Conservation (phyloP, 2,329 filamentous ascomycete genomes). For the Alternaria infectoria region DNA sequence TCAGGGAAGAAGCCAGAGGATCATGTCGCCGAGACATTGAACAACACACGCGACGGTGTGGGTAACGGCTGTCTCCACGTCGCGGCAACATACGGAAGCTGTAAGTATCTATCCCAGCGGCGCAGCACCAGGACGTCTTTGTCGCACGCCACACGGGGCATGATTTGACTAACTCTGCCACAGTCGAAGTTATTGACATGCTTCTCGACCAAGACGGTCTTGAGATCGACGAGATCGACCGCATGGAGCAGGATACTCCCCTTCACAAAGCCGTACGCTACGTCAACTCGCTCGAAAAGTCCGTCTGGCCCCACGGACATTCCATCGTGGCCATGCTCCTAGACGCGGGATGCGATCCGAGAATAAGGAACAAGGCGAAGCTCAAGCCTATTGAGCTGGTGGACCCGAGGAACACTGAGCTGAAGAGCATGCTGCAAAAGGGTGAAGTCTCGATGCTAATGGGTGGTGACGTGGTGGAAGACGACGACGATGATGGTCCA, state of each 20-base stretch:
- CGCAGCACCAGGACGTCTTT: background rate
- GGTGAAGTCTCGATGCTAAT: constrained; percentile 69
- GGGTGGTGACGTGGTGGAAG: constrained; percentile 56
- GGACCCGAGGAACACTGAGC: constrained; percentile 70
- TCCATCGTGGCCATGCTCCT: constrained; percentile 79
- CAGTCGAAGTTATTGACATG: constrained; percentile 80
- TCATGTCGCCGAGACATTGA: constrained; percentile 78
- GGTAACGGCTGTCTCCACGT: constrained; percentile 91
- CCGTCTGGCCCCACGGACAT: constrained; percentile 70
- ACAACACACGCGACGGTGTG: constrained; percentile 82
- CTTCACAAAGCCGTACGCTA: constrained; percentile 80
- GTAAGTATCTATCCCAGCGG: constrained; percentile 58
- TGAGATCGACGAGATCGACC: constrained; percentile 80
- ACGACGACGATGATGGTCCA: constrained; percentile 57
- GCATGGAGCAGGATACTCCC: constrained; percentile 75
- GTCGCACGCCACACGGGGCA: background rate
- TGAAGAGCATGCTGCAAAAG: constrained; percentile 69
- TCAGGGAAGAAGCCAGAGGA: constrained; percentile 60
- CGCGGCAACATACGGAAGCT: constrained; percentile 84
- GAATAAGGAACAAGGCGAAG: constrained; percentile 73
- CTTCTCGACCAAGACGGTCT: constrained; percentile 84
- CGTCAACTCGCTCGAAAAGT: constrained; percentile 70
- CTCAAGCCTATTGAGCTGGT: constrained; percentile 74
- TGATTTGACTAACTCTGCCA: constrained; percentile 8
- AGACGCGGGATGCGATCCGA: constrained; percentile 74